Conservation (phyloP, 2,329 filamentous ascomycete genomes). For the Phyllosticta ampelicida region DNA sequence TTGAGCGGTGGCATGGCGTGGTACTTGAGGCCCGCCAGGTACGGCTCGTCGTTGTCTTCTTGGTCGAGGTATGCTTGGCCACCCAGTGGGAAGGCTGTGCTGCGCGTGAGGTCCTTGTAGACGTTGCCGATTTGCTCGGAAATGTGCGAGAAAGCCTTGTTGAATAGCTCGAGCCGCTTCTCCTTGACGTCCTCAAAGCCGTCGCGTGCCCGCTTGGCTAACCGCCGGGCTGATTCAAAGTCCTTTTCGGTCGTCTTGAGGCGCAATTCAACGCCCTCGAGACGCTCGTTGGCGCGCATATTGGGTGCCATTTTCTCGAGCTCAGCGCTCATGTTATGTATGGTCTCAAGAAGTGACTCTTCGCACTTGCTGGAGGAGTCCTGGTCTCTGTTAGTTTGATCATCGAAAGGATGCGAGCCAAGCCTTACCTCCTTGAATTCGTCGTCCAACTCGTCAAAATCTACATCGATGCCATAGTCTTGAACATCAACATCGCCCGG, state of each 20-base stretch:
- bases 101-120: constrained; percentile 90
- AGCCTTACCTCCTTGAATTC: constrained; percentile 58
- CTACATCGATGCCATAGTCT: constrained; percentile 83
- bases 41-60: constrained; percentile 93
- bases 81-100: constrained; percentile 83
- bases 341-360: constrained; percentile 64
- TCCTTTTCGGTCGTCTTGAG: constrained; percentile 79
- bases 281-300: constrained; percentile 85
- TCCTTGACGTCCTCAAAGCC: constrained; percentile 74
- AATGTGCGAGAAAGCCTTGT: constrained; percentile 90
- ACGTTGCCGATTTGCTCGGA: constrained; percentile 87
- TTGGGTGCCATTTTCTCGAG: constrained; percentile 94
- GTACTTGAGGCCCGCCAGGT: constrained; percentile 92
- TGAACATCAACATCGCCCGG: constrained; percentile 50
- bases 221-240: constrained; percentile 71
- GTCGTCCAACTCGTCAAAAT: constrained; percentile 73
- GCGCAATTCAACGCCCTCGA: constrained; percentile 74
- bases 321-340: constrained; percentile 61
- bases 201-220: constrained; percentile 66
- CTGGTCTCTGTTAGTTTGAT: constrained; percentile 33
- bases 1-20: constrained; percentile 98
- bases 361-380: constrained; percentile 61
- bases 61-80: constrained; percentile 83
- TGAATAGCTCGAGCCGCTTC: constrained; percentile 81
- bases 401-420: not conserved